phyloP scores from a whole-genome alignment of 1,284 basidiomycete genomes.

The Pterula multifida region DNA sequence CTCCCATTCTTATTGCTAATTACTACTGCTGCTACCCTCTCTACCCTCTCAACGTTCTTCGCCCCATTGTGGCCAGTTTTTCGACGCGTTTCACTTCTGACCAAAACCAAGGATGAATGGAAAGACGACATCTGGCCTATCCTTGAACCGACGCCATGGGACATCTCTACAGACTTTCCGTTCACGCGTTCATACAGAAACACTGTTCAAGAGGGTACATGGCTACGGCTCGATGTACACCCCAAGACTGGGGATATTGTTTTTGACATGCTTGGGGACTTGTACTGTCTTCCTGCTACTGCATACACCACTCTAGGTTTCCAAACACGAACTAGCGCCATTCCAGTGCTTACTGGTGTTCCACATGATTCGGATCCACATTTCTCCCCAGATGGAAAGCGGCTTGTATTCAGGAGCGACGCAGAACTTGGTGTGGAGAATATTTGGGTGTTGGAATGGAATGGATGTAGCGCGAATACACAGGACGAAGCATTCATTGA shows the following conservation, averaged over 20 bases:
- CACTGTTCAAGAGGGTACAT: constrained; percentile 60
- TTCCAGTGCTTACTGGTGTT: constrained; percentile 42
- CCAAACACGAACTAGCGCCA: constrained; percentile 22
- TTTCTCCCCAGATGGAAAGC: constrained; percentile 54
- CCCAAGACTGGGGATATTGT: constrained; percentile 56
- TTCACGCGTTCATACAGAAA: constrained; percentile 53
- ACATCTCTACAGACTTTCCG: constrained; percentile 68
- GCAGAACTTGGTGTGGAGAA: constrained; percentile 62
- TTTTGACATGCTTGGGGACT: constrained; percentile 63
- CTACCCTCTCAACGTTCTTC: neutral
- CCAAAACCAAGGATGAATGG: constrained; percentile 22
- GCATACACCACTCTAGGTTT: constrained; percentile 5
- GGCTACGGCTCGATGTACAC: constrained; percentile 61
- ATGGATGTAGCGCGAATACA: constrained; percentile 34
- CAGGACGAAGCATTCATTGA: too few species aligned
- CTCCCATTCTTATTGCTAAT: neutral
- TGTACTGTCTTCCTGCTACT: constrained; percentile 50
- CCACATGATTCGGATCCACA: constrained; percentile 61
- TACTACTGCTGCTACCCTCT: neutral
- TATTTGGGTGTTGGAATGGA: constrained; percentile 58
- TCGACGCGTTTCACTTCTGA: neutral
- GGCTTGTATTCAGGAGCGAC: constrained; percentile 54
- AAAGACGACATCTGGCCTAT: constrained; percentile 54
- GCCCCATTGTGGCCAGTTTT: neutral
- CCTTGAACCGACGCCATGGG: constrained; percentile 53